phyloP scores from a whole-genome alignment of 2,329 filamentous ascomycete species.

The Neonectria faginata region DNA sequence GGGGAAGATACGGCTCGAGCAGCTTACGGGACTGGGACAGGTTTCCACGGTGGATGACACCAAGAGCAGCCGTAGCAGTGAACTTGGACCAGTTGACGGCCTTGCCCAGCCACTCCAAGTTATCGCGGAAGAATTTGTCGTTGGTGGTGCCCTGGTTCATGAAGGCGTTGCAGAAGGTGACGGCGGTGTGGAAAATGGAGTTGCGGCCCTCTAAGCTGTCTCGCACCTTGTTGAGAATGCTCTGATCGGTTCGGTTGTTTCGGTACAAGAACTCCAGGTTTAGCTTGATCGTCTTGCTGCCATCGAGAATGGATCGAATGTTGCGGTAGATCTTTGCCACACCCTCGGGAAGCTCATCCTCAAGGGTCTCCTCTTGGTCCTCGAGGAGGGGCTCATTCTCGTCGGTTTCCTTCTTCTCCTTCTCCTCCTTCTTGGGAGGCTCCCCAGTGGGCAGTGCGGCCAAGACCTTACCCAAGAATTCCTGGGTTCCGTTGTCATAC shows the following conservation, averaged over 20 bases:
- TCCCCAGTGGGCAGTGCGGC: slow-evolving; percentile 76
- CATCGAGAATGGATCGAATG: slow-evolving; percentile 79
- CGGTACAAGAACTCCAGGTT: slow-evolving; percentile 97
- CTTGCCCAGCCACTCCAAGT: slow-evolving; percentile 97
- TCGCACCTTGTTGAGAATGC: slow-evolving; percentile 94
- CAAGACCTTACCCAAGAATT: slow-evolving; percentile 92
- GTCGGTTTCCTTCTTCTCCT: slow-evolving; percentile 57
- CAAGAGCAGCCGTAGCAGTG: slow-evolving; percentile 93
- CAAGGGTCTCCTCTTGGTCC: slow-evolving; percentile 65
- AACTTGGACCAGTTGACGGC: slow-evolving; percentile 99
- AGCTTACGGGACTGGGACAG: slow-evolving; percentile 93
- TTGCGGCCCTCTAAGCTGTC: slow-evolving; percentile 96
- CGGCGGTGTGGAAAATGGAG: slow-evolving; percentile 97
- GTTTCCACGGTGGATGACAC: slow-evolving; percentile 97
- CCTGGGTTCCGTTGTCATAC: slow-evolving; percentile 98
- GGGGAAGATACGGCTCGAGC: slow-evolving; percentile 92
- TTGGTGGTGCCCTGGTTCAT: slow-evolving; percentile 99
- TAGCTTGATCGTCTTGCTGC: slow-evolving; percentile 92
- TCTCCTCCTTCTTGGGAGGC: slow-evolving; percentile 54
- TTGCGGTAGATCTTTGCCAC: slow-evolving; percentile 70
- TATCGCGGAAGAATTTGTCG: slow-evolving; percentile 98
- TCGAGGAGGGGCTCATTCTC: slow-evolving; percentile 64
- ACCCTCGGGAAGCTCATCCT: slow-evolving; percentile 64
- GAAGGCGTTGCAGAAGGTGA: slow-evolving; percentile 97
- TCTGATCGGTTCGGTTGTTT: slow-evolving; percentile 92